These are phyloP conservation scores for Bacterosira constricta DNA, from an alignment of 108 stramenopile genomes.

Conservation along the genomic window DNA sequence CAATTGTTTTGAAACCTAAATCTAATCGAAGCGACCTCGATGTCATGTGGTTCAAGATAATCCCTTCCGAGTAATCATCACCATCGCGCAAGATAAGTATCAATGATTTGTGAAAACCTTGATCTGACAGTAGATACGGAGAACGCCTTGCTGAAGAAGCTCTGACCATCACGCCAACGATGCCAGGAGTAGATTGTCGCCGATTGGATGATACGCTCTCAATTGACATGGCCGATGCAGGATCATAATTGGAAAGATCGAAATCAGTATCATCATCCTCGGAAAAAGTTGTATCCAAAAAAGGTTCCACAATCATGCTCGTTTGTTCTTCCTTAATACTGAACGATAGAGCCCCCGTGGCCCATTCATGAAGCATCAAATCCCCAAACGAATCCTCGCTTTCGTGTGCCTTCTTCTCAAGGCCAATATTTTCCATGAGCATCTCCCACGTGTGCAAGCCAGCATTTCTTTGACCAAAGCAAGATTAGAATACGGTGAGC, in stretches of 20 bases:
- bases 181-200: neutral
- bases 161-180: slow-evolving; percentile 59
- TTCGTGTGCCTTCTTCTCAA: slow-evolving; percentile 9
- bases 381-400: slow-evolving; percentile 45
- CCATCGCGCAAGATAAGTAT: slow-evolving; percentile 60
- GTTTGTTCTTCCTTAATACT: slow-evolving; percentile 9
- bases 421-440: slow-evolving; percentile 53
- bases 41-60: slow-evolving; percentile 59
- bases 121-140: slow-evolving; percentile 58
- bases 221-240: slow-evolving; percentile 28
- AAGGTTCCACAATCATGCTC: slow-evolving; percentile 24
- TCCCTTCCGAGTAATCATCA: slow-evolving; percentile 55
- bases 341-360: slow-evolving; percentile 34
- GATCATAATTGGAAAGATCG: slow-evolving; percentile 37
- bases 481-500: no score
- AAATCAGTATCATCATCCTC: slow-evolving; percentile 22
- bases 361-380: slow-evolving; percentile 48
- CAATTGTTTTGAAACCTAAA: slow-evolving; percentile 12
- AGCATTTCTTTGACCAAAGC: no score
- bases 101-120: slow-evolving; percentile 66
- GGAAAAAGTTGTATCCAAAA: neutral
- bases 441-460: slow-evolving; percentile 54
- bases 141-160: slow-evolving; percentile 60
- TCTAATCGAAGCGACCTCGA: slow-evolving; percentile 29
- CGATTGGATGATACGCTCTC: neutral